Conservation (phyloP, 805 yeast species). For the Metschnikowia baotianmanensis region DNA sequence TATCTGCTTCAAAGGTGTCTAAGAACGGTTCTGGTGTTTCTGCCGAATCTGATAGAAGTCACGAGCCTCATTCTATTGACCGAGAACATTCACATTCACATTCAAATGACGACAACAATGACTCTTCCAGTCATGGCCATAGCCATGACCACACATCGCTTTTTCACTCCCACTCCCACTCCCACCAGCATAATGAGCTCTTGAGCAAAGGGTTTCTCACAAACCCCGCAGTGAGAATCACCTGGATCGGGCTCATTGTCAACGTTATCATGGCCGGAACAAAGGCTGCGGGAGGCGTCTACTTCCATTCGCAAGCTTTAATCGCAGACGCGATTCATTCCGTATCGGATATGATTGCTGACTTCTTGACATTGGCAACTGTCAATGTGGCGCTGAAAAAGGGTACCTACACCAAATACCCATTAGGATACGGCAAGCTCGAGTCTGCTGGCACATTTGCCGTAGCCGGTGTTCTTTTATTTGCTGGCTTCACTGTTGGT, state of each 20-base stretch:
- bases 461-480: constrained; percentile 76
- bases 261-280: constrained; percentile 84
- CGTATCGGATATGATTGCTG: constrained; percentile 84
- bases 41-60: background rate
- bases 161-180: constrained; percentile 27
- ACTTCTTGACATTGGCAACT: constrained; percentile 83
- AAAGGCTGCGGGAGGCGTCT: constrained; percentile 85
- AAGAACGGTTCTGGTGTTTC: background rate
- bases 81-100: constrained; percentile 4
- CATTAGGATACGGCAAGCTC: constrained; percentile 88
- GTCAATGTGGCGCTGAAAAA: constrained; percentile 68
- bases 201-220: constrained; percentile 26
- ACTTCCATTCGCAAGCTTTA: constrained; percentile 92
- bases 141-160: constrained; percentile 23
- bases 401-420: constrained; percentile 61
- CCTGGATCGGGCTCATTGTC: constrained; percentile 85
- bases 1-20: background rate
- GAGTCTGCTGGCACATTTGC: constrained; percentile 91
- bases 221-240: constrained; percentile 88
- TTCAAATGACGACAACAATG: background rate
- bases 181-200: constrained; percentile 44
- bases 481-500: constrained; percentile 90
- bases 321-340: constrained; percentile 96
- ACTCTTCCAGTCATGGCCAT: constrained; percentile 6
- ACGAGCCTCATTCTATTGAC: background rate